Percentiles rank a stretch among this genome's conserved stretches.
These are phyloP conservation scores for Kwoniella mangroviensis DNA, from an alignment of 768 basidiomycete species.

Conservation along the genomic window DNA sequence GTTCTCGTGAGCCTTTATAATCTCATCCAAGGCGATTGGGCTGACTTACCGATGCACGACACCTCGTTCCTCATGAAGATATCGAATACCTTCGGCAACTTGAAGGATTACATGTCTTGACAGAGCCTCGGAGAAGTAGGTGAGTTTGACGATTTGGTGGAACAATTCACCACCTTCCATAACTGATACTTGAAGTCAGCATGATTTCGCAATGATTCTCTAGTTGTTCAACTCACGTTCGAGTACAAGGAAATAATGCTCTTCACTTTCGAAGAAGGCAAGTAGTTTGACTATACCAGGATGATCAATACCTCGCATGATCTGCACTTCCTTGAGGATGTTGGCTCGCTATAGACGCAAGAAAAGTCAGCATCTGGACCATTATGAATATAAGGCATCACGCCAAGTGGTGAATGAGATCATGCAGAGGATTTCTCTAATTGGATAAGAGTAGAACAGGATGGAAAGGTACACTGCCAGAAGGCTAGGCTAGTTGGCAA, in stretches of 20 bases:
- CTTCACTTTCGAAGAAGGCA: constrained; percentile 87
- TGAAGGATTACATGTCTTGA: constrained; percentile 96
- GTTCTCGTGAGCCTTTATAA: neutral
- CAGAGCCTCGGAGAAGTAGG: constrained; percentile 98
- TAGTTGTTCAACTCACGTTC: constrained; percentile 67
- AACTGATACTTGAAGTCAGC: constrained; percentile 61
- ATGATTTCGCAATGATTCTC: neutral
- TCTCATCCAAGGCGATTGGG: neutral
- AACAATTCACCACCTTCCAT: constrained; percentile 98
- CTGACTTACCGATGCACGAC: constrained; percentile 81
- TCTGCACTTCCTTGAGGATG: constrained; percentile 99
- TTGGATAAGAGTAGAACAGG: too few relatives aligned
- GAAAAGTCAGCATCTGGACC: neutral
- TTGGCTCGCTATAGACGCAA: constrained; percentile 76
- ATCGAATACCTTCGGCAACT: constrained; percentile 83
- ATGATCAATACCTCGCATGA: constrained; percentile 94
- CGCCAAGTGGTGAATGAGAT: neutral
- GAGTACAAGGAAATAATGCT: constrained; percentile 91
- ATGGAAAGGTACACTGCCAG: neutral
- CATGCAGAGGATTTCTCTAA: neutral
- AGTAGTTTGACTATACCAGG: constrained; percentile 89
- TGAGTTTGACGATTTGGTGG: constrained; percentile 77
- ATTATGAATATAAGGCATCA: neutral
- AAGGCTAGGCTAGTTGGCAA: neutral
- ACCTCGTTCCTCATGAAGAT: constrained; percentile 95